These are phyloP conservation scores for Boletus sp. DNA, from an alignment of 768 basidiomycete species.

Conservation along the genomic window DNA sequence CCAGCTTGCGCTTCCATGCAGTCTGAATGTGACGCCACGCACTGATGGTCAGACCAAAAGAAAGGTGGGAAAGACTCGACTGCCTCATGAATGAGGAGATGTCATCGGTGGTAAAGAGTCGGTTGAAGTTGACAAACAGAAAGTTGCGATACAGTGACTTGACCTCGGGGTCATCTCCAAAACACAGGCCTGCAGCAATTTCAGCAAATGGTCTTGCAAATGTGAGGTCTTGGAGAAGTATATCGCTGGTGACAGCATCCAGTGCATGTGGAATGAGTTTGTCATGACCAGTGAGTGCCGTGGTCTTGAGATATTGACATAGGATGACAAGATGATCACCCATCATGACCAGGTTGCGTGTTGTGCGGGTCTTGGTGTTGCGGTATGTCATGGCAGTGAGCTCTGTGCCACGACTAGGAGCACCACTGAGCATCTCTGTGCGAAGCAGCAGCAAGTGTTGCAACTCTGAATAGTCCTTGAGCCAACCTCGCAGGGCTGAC, in stretches of 20 bases:
- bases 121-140: conserved; percentile 1
- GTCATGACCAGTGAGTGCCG: background rate
- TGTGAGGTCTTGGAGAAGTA: background rate
- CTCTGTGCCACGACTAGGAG: background rate
- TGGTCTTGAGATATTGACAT: background rate
- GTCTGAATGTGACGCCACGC: conserved; percentile 5
- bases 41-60: background rate
- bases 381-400: background rate
- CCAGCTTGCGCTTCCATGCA: conserved; percentile 6
- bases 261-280: background rate
- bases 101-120: background rate
- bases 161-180: background rate
- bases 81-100: background rate
- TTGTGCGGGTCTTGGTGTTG: background rate
- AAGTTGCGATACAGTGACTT: background rate
- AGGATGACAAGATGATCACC: background rate
- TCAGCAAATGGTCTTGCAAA: background rate
- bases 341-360: background rate
- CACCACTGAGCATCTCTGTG: background rate
- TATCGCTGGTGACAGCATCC: background rate
- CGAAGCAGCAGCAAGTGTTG: background rate
- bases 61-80: background rate
- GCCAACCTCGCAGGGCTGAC: background rate
- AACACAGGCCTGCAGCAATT: background rate
- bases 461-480: conserved; percentile 5